Evolutionary conservation across 2,329 filamentous ascomycete species (phyloP), one percentile per base, ranked within the genome.

Genomic region (Fusarium luffae): DNA sequence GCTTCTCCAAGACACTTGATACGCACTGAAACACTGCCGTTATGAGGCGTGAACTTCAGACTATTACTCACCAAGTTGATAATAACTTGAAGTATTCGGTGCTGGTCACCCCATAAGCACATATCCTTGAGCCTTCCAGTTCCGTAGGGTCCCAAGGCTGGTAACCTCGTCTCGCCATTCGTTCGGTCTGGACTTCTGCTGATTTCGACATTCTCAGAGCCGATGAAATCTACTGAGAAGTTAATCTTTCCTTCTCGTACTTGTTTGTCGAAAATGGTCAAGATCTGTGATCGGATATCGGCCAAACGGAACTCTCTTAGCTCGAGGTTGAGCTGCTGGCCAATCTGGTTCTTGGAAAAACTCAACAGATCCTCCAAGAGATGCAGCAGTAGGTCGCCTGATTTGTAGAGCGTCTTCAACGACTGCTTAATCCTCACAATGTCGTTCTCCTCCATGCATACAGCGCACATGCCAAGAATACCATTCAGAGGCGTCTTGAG

Each of bases 401-500:
- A 80, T 59, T 79, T 96, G 80, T 97, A 97, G 21, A 98, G 90
- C 19, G 94, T 93, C 73, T 93, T 92, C 7, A 98, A 84, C 2
- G 92, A 96, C 71, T 94, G 89, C 78, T 94, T 94, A 69, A 97
- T 89, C 70, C 91, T 89, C 32, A 85, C 79, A 16, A 94, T 82
- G 74, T 97, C 93, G 50, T 94, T 90, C 77, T 97, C 94, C 69
- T 94, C 92, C 93, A 97, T 96, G 79, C 93, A 96, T 1, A 97
- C 92, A 0, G 93, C 92, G 72, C 92, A 94, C 91, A 98, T 96
- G 63, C 96, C 96, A 74, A 99, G 85, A 50, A 98, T 98, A 14
- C 95, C 96, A 76, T 98, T 98, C 60, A 98, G 85, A 0, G 96
- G 96, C 2, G 96, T 99, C 77, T 97, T 97, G 37, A 99, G 85